Evolutionary conservation across 139 green algal species (phyloP), one percentile per base, ranked within the genome.

Genomic region (Picochlorum sp.): DNA sequence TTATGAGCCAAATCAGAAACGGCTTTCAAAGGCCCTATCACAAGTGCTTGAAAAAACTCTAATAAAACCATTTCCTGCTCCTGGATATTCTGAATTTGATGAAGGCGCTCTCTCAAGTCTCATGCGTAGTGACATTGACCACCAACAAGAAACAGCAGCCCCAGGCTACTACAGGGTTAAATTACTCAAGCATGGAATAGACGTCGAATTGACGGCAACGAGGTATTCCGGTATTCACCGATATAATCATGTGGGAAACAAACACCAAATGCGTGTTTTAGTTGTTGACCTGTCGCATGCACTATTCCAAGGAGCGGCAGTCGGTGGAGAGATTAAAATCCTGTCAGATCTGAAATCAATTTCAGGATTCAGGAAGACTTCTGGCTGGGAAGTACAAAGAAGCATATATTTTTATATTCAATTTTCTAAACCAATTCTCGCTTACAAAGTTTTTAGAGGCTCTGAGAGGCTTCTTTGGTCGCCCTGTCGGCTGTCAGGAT

Each of bases 161-260:
- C 33, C 52, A n/a, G 52, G 52, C n/a, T 59, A 50, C 10, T 59
- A 59, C 26, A 14, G n/a, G 9, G 52, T 59, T 0, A 26, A 26
- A n/a, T 9, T 50, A 14, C 12, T 51, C 3, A 28, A 44, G 7
- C 33, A 45, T 45, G 0, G 9, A 28, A 30, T 59, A 18, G 20
- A 52, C 6, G 52, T 59, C 20, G 52, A 59, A 24, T 22, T 59
- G n/a, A 50, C 52, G 24, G 35, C 52, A 51, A 59, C 52, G 12
- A 24, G 53, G 24, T 5, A 18, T 14, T 14, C 52, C 18, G 52
- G 28, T 7, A 59, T 59, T n/a, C 52, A 59, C 14, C 22, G 20
- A 28, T 59, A 59, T 0, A 29, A 31, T 18, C 1, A 29, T 1
- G 3, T 18, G 18, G 6, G 22, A n/a, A n/a, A n/a, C 18, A 5